Evolutionary conservation across 352 stramenopile species (phyloP), one percentile per base, ranked within the genome.

Genomic region (Phytophthora macrochlamydospora): DNA sequence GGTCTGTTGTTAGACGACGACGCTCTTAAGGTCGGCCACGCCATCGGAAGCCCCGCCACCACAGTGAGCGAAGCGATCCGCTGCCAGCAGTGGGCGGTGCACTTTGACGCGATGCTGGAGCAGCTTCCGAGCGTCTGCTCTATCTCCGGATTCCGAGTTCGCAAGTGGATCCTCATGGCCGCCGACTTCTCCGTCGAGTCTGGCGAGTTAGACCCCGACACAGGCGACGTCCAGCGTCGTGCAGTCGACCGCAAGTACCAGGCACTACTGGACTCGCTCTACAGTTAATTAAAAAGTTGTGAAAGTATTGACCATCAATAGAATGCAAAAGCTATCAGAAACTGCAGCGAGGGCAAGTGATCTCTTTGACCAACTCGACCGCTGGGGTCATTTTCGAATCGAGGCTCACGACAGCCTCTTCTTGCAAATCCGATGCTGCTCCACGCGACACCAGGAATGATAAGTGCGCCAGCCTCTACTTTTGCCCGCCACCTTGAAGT

Each of bases 141-240:
- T 1, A 59, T 94, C n/a, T 90, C 86, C 0, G 81, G 80, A 24
- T 82, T 87, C 51, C 80, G 75, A 32, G 70, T 94, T 31, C 71
- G 86, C 54, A 94, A 93, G 67, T 94, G 86, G 86, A 89, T 92
- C 53, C 59, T 94, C 48, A 92, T 94, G 86, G 61, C 79, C 1
- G 68, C 85, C 9, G 67, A 78, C 28, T 91, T 93, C 51, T 71
- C 80, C 6, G 75, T 92, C 50, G 77, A 92, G 42, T 86, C 81
- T 0, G 84, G 84, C 4, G 84, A 93, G 55, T 48, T 94, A n/a
- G 81, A 94, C 38, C 75, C 76, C 2, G 86, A 91, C 37, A 82
- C 83, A 14, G 71, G 77, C 35, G 79, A 83, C 29, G 75, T 94
- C 13, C 76, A 77, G 50, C 86, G 86, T 31, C 81, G 78, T 29